Conservation (phyloP, 2,329 filamentous ascomycete species). For the Alternaria triticimaculans region DNA sequence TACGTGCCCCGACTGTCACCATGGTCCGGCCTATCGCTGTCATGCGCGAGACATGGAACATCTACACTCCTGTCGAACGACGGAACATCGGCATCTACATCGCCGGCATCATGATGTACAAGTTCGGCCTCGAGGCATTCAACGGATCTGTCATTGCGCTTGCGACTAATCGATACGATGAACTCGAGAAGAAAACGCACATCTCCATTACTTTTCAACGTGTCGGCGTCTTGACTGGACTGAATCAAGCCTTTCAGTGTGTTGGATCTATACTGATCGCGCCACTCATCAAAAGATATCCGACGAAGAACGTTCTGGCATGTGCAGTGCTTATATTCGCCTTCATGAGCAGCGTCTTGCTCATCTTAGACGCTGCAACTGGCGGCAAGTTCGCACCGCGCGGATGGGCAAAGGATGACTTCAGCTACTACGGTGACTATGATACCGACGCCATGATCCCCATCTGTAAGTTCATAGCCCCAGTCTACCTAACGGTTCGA, state of each 20-base stretch:
- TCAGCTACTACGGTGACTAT: constrained; percentile 57
- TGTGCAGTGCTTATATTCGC: constrained; percentile 56
- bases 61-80: constrained; percentile 52
- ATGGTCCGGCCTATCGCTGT: constrained; percentile 31
- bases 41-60: constrained; percentile 38
- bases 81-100: constrained; percentile 53
- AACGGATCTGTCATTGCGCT: constrained; percentile 59
- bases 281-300: constrained; percentile 57
- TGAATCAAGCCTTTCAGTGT: constrained; percentile 61
- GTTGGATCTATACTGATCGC: constrained; percentile 60
- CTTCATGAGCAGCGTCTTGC: constrained; percentile 56
- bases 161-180: constrained; percentile 59
- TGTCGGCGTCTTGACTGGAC: constrained; percentile 56
- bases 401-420: constrained; percentile 47
- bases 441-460: constrained; percentile 59
- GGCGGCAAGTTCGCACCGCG: constrained; percentile 53
- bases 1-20: constrained; percentile 15
- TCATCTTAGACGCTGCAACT: constrained; percentile 58
- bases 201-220: constrained; percentile 55
- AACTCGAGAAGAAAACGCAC: constrained; percentile 46
- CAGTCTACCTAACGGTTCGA: neutral
- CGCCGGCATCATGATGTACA: constrained; percentile 60
- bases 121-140: constrained; percentile 60
- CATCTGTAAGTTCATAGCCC: constrained; percentile 45
- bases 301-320: constrained; percentile 56